phyloP scores from a whole-genome alignment of 1,284 basidiomycete species.

The Pseudozyma pruni region DNA sequence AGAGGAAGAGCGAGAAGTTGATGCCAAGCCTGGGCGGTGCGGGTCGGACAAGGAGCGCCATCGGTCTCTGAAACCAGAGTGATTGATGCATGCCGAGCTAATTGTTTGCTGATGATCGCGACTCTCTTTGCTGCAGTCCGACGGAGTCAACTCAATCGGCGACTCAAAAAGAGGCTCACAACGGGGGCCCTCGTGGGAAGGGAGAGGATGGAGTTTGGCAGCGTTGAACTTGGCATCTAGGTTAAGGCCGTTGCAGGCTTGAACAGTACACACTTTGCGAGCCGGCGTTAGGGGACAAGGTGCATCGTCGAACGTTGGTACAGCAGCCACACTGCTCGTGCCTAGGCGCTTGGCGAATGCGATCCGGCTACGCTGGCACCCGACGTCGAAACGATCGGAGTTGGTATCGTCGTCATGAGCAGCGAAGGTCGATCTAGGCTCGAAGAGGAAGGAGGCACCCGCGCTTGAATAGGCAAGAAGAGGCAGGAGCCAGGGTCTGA shows the following conservation, averaged over 20 bases:
- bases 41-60: constrained; percentile 21
- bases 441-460: too few species aligned
- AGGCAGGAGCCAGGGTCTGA: not conserved
- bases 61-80: constrained; percentile 7
- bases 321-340: constrained; percentile 21
- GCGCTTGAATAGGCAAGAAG: not conserved
- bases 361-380: not conserved
- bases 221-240: constrained; percentile 20
- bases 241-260: not conserved
- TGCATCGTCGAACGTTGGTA: constrained; percentile 25
- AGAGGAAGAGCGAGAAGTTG: constrained; percentile 9
- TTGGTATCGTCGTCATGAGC: not conserved
- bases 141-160: constrained; percentile 7
- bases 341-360: constrained; percentile 20
- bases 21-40: constrained; percentile 28
- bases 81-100: constrained; percentile 14
- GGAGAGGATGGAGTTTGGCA: constrained; percentile 9
- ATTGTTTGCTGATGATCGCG: not conserved
- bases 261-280: not conserved
- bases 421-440: constrained; percentile 17
- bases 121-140: too few species aligned
- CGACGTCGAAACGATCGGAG: constrained; percentile 7
- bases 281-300: not conserved
- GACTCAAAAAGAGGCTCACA: not conserved
- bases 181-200: not conserved